Percentiles rank a stretch among this genome's conserved stretches.
phyloP scores from a whole-genome alignment of 306 rosid genomes.

The Cicer arietinum region DNA sequence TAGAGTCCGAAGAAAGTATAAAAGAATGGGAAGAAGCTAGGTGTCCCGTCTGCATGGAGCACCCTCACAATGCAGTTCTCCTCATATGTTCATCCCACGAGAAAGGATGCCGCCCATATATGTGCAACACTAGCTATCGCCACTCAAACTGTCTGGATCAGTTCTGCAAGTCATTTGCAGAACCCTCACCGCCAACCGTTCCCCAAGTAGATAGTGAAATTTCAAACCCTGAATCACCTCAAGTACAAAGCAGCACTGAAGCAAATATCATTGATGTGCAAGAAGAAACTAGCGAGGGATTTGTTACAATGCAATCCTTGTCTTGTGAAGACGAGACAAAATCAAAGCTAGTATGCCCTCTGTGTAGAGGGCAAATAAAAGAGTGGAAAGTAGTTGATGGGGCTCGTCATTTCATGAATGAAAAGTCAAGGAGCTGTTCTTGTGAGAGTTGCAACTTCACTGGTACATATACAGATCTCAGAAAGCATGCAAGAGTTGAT shows the following conservation, averaged over 20 bases:
- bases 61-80: conserved; percentile 96
- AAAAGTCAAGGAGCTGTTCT: conserved; percentile 86
- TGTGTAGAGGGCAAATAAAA: conserved; percentile 88
- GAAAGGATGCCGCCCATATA: conserved; percentile 96
- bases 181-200: conserved; percentile 52
- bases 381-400: conserved; percentile 84
- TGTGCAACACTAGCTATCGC: conserved; percentile 98
- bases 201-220: conserved; percentile 57
- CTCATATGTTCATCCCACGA: conserved; percentile 90
- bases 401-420: conserved; percentile 93
- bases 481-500: conserved; percentile 93
- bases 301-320: conserved; percentile 54
- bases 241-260: conserved; percentile 50
- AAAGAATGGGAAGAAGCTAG: conserved; percentile 98
- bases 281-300: conserved; percentile 59
- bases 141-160: conserved; percentile 98
- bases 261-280: conserved; percentile 51
- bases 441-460: conserved; percentile 81
- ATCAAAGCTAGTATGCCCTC: conserved; percentile 79
- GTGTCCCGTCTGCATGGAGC: conserved; percentile 99
- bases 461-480: conserved; percentile 85
- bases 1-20: conserved; percentile 63
- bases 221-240: conserved; percentile 40
- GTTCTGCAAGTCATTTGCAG: conserved; percentile 83
- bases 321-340: conserved; percentile 71